Conservation (phyloP, 2,329 filamentous ascomycete species). For the Cucurbitaria berberidis region DNA sequence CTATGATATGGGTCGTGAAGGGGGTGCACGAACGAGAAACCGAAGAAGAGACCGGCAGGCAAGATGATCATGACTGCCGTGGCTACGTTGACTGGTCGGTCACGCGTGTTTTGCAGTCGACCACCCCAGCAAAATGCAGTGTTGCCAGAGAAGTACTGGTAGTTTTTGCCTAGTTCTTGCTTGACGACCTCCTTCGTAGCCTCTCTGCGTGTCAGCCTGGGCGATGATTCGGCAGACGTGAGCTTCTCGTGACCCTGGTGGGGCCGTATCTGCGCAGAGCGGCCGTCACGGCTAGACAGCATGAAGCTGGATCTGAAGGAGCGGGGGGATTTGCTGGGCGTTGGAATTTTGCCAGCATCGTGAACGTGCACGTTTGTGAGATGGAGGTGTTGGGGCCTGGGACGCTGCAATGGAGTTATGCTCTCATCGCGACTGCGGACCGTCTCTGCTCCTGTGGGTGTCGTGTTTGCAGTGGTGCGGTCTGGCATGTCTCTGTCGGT, state of each 20-base stretch:
- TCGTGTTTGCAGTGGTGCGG: constrained; percentile 74
- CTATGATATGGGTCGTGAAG: not conserved
- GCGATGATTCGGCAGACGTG: constrained; percentile 80
- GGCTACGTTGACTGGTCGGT: constrained; percentile 85
- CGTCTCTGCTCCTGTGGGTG: constrained; percentile 66
- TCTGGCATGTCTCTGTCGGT: constrained; percentile 77
- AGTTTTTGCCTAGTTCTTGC: constrained; percentile 70
- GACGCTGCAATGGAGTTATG: constrained; percentile 73
- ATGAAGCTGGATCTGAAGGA: constrained; percentile 81
- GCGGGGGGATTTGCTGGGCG: constrained; percentile 72
- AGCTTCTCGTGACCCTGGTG: constrained; percentile 76
- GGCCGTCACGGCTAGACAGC: constrained; percentile 63
- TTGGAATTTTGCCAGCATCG: constrained; percentile 59
- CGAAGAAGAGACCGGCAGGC: constrained; percentile 83
- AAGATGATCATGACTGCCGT: constrained; percentile 82
- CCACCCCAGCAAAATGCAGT: constrained; percentile 88
- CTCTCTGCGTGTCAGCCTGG: constrained; percentile 61
- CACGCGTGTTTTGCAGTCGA: constrained; percentile 83
- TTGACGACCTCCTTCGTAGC: constrained; percentile 48
- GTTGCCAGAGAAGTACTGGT: constrained; percentile 93
- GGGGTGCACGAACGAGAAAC: constrained; percentile 66
- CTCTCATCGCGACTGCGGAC: constrained; percentile 75
- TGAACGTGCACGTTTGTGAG: constrained; percentile 66
- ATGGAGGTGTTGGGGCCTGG: constrained; percentile 62
- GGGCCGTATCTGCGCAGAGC: constrained; percentile 54